These are phyloP conservation scores for Aegle marmelos DNA, from an alignment of 345 rosid species.

Conservation along the genomic window DNA sequence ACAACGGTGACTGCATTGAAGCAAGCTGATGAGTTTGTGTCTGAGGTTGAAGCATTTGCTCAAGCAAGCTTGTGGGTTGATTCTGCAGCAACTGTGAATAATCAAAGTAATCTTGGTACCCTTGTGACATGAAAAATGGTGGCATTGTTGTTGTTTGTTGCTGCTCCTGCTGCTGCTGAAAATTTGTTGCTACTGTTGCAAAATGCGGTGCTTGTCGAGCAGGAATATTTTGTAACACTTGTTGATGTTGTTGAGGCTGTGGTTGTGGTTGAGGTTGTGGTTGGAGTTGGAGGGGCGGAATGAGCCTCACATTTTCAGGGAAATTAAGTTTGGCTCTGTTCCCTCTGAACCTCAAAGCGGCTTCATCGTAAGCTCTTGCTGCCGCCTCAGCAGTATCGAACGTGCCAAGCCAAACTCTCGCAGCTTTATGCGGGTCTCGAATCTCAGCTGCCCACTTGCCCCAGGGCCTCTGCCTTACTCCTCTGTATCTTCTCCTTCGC, in stretches of 20 bases:
- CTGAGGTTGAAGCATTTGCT: conserved; percentile 37
- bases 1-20: conserved; percentile 12
- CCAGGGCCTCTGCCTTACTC: conserved; percentile 90
- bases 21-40: conserved; percentile 32
- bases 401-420: conserved; percentile 87
- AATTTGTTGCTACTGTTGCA: conserved; percentile 2
- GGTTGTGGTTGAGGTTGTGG: background rate
- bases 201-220: conserved; percentile 17
- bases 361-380: conserved; percentile 86
- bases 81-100: conserved; percentile 52
- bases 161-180: background rate
- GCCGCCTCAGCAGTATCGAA: conserved; percentile 84
- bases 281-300: conserved; percentile 19
- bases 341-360: conserved; percentile 84
- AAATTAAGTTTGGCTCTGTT: conserved; percentile 82
- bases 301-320: conserved; percentile 53
- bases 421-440: conserved; percentile 79
- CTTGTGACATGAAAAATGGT: conserved; percentile 22
- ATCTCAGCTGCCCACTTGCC: conserved; percentile 96
- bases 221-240: conserved; percentile 21
- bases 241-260: background rate
- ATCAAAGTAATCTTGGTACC: conserved; percentile 39
- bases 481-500: conserved; percentile 65
- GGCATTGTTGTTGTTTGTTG: conserved; percentile 6
- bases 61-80: conserved; percentile 24